A percentile compares a stretch with the other conserved stretches of the same genome.
Conservation (phyloP, 176 grass and related monocot species). For the Olyra latifolia region DNA sequence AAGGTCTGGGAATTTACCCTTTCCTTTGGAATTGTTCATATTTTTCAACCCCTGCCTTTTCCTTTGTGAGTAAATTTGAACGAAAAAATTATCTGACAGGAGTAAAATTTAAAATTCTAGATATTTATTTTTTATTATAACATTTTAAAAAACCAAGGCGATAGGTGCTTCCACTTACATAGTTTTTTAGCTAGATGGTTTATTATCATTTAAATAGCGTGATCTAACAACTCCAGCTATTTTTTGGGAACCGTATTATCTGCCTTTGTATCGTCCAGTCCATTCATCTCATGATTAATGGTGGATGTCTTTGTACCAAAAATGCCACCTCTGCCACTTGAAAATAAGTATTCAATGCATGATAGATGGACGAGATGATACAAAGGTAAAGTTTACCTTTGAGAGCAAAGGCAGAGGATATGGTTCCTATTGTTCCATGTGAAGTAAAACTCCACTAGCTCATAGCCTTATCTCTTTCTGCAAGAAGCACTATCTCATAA, state of each 20-base stretch:
- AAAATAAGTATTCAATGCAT: too few species aligned
- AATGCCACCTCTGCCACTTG: too few species aligned
- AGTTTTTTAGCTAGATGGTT: conserved; percentile 1
- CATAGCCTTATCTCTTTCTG: not conserved
- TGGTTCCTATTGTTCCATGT: not conserved
- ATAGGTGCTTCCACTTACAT: not conserved
- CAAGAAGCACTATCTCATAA: not conserved
- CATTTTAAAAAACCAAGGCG: conserved; percentile 6
- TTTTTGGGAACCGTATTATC: too few species aligned
- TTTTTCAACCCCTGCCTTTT: not conserved
- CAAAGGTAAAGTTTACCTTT: too few species aligned
- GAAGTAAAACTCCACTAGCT: not conserved
- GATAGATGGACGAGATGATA: too few species aligned
- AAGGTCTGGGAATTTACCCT: conserved; percentile 56
- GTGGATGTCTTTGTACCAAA: too few species aligned
- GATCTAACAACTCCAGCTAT: not conserved
- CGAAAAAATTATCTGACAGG: not conserved
- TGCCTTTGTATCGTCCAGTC: too few species aligned
- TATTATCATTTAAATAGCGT: not conserved
- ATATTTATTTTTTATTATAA: not conserved
- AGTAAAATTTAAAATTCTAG: not conserved
- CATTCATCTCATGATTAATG: too few species aligned
- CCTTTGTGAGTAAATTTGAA: not conserved
- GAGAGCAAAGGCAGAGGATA: too few species aligned
- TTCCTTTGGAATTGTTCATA: conserved; percentile 16